Evolutionary conservation across 2,329 filamentous ascomycete species (phyloP).

Genomic region (Hymenoscyphus albidus): DNA sequence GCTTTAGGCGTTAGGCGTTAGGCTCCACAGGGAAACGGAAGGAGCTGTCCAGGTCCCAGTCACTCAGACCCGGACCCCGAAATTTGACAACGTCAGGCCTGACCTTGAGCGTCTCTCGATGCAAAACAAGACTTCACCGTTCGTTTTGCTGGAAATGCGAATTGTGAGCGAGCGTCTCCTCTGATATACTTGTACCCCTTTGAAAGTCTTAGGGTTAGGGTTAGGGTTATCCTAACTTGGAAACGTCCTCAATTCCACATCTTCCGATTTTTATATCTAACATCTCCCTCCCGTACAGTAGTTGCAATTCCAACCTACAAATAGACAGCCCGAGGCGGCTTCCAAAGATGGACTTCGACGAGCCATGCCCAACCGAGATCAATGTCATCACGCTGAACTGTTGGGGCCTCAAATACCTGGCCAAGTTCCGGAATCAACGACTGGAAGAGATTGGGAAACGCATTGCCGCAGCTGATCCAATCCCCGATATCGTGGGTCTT

Average conservation of each 20-base stretch:
- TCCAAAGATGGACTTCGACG: conserved; percentile 25
- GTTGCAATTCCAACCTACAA: too few species aligned
- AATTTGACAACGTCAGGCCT: conserved; percentile 1
- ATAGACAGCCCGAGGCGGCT: too few species aligned
- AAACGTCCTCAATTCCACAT: too few species aligned
- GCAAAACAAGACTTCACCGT: background rate
- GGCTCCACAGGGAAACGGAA: too few species aligned
- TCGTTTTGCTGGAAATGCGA: background rate
- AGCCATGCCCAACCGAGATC: conserved; percentile 51
- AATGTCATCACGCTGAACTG: conserved; percentile 88
- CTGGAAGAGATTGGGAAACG: conserved; percentile 79
- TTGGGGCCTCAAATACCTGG: conserved; percentile 90
- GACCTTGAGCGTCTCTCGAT: background rate
- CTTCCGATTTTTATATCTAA: too few species aligned
- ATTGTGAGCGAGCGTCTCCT: background rate
- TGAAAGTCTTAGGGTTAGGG: too few species aligned
- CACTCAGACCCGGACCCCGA: background rate
- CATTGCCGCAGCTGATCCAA: conserved; percentile 62
- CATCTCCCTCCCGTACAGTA: too few species aligned
- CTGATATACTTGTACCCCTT: background rate
- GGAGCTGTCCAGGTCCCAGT: too few species aligned
- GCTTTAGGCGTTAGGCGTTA: too few species aligned
- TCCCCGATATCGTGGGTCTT: conserved; percentile 82
- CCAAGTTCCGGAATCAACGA: conserved; percentile 72
- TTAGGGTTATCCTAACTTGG: too few species aligned